phyloP scores from a whole-genome alignment of 2,329 filamentous ascomycete genomes.

The Arthrobotrys musiformis region DNA sequence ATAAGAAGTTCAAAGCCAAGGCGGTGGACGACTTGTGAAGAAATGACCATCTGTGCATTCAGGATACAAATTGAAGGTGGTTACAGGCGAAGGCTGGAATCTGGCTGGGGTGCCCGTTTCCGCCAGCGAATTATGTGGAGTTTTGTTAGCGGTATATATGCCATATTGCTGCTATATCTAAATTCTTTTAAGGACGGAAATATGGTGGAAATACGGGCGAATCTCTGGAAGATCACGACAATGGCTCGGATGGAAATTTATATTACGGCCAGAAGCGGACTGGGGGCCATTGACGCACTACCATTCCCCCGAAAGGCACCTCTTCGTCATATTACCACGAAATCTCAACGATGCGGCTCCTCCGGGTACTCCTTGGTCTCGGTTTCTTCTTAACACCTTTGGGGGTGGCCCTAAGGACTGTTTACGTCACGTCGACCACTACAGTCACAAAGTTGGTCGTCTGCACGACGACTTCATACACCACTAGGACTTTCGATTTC shows the following conservation, averaged over 20 bases:
- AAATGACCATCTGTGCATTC: too few species aligned
- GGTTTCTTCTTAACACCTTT: background rate
- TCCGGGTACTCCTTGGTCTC: background rate
- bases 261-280: background rate
- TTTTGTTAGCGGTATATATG: too few species aligned
- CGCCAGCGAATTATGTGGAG: background rate
- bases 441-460: slow-evolving; percentile 40
- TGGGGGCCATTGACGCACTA: background rate
- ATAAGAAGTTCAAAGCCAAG: slow-evolving; percentile 89
- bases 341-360: background rate
- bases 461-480: slow-evolving; percentile 31
- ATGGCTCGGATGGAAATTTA: background rate
- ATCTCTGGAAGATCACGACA: background rate
- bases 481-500: slow-evolving; percentile 21
- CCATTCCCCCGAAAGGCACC: background rate
- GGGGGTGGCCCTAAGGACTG: background rate
- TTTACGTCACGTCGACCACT: slow-evolving; percentile 16
- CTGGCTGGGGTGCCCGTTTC: background rate
- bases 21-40: slow-evolving; percentile 78
- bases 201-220: background rate
- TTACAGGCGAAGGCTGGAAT: background rate
- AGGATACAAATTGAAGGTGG: background rate
- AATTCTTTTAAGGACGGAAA: background rate
- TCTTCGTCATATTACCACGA: background rate
- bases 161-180: background rate